Percentiles rank a stretch among this genome's conserved stretches.
Evolutionary conservation across 2,329 filamentous ascomycete species (phyloP).

Genomic region (Colletotrichum sp.): DNA sequence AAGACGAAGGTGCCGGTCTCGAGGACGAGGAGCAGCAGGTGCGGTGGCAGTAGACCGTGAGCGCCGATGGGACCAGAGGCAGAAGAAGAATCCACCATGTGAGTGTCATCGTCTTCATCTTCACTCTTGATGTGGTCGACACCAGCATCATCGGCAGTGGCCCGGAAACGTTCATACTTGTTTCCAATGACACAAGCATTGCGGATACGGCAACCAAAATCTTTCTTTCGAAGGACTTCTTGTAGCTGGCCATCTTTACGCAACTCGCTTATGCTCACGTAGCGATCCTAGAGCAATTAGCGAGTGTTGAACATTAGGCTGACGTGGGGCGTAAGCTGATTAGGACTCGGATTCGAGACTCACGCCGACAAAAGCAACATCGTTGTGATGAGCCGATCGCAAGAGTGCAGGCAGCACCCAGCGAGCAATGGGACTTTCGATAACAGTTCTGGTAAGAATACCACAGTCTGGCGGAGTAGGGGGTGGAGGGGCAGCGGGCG

Average conservation of each 20-base stretch:
- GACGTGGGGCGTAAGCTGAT: background rate
- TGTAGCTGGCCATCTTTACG: conserved; percentile 71
- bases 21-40: conserved; percentile 79
- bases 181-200: conserved; percentile 79
- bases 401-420: conserved; percentile 83
- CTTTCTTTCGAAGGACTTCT: conserved; percentile 76
- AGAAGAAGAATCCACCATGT: conserved; percentile 36
- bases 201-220: conserved; percentile 81
- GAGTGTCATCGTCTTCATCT: conserved; percentile 36
- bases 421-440: conserved; percentile 76
- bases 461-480: conserved; percentile 63
- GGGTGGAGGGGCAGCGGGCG: conserved; percentile 30
- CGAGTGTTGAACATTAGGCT: background rate
- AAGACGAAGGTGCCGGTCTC: conserved; percentile 78
- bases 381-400: conserved; percentile 72
- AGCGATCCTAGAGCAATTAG: conserved; percentile 65
- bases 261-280: conserved; percentile 81
- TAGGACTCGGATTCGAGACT: conserved; percentile 36
- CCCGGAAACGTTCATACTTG: conserved; percentile 38
- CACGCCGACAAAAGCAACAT: conserved; percentile 86
- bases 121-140: conserved; percentile 40
- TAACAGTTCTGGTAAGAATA: conserved; percentile 78
- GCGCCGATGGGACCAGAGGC: conserved; percentile 3
- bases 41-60: conserved; percentile 64
- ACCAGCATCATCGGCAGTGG: conserved; percentile 28